These are phyloP conservation scores for Fagopyrum homotropicum DNA, from an alignment of 148 eudicot genomes.

Conservation along the genomic window DNA sequence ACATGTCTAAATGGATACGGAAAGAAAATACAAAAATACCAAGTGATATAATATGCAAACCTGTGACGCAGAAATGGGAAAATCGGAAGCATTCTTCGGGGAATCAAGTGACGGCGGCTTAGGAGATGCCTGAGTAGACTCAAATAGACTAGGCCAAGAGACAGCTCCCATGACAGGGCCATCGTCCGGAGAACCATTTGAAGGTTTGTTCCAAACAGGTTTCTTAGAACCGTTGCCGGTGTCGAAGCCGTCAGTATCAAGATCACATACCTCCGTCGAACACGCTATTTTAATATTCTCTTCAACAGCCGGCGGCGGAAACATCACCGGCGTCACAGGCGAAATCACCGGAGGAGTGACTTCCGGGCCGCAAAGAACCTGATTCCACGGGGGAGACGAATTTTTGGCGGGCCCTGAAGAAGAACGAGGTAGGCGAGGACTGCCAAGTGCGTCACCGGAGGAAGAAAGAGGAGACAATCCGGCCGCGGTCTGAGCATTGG, in stretches of 20 bases:
- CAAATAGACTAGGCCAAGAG: constrained; percentile 75
- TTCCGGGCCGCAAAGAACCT: background rate
- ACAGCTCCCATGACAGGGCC: constrained; percentile 60
- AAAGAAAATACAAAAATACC: background rate
- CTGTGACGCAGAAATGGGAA: constrained; percentile 19
- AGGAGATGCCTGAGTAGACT: constrained; percentile 53
- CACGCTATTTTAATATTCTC: background rate
- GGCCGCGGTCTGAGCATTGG: background rate
- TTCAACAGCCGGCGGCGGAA: background rate
- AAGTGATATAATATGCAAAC: background rate
- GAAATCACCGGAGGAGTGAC: background rate
- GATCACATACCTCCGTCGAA: constrained; percentile 16
- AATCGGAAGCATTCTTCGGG: constrained; percentile 32
- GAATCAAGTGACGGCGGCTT: constrained; percentile 46
- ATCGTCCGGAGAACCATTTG: constrained; percentile 36
- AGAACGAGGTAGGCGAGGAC: background rate
- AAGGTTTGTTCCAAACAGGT: constrained; percentile 44
- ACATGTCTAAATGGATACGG: background rate
- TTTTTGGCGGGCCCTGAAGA: background rate
- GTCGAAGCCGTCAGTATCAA: constrained; percentile 24
- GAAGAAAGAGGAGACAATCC: background rate
- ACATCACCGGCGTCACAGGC: background rate
- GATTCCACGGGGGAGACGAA: constrained; percentile 1
- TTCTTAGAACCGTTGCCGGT: constrained; percentile 42
- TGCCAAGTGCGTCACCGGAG: background rate